A percentile compares a stretch with the other conserved stretches of the same genome.
Conservation (phyloP, 2,329 filamentous ascomycete species). For the Stagonosporopsis vannaccii region DNA sequence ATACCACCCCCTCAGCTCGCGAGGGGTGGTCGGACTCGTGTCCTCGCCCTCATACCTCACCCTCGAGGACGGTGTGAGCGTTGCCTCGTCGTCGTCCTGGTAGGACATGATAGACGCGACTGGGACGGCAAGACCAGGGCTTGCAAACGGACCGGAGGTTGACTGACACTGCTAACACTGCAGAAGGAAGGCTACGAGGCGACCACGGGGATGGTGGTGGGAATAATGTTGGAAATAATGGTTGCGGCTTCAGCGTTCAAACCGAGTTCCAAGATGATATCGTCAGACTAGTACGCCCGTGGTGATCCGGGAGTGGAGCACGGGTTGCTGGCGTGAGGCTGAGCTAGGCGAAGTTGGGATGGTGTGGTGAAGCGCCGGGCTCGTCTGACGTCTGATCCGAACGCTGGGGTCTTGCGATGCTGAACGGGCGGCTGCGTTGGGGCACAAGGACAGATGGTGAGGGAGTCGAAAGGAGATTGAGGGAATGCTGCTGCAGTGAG, state of each 20-base stretch:
- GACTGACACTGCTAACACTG: neutral
- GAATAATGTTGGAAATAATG: no score
- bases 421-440: neutral
- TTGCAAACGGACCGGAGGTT: neutral
- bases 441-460: neutral
- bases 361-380: slow-evolving; percentile 6
- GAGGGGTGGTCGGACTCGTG: slow-evolving; percentile 77
- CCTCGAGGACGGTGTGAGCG: neutral
- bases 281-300: slow-evolving; percentile 2
- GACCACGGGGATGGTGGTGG: no score
- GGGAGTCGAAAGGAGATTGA: neutral
- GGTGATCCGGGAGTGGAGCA: slow-evolving; percentile 11
- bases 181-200: no score
- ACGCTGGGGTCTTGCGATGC: neutral
- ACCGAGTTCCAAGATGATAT: slow-evolving; percentile 6
- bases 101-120: slow-evolving; percentile 21
- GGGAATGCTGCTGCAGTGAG: neutral
- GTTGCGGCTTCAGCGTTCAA: neutral
- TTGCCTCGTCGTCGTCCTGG: slow-evolving; percentile 12
- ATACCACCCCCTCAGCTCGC: slow-evolving; percentile 88
- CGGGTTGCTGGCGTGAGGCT: slow-evolving; percentile 11
- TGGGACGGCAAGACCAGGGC: neutral
- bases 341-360: slow-evolving; percentile 13
- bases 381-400: neutral
- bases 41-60: slow-evolving; percentile 42